Percentiles rank a stretch among this genome's conserved stretches.
These are phyloP conservation scores for Trichosporon asahii DNA, from an alignment of 1,284 basidiomycete species.

Conservation along the genomic window DNA sequence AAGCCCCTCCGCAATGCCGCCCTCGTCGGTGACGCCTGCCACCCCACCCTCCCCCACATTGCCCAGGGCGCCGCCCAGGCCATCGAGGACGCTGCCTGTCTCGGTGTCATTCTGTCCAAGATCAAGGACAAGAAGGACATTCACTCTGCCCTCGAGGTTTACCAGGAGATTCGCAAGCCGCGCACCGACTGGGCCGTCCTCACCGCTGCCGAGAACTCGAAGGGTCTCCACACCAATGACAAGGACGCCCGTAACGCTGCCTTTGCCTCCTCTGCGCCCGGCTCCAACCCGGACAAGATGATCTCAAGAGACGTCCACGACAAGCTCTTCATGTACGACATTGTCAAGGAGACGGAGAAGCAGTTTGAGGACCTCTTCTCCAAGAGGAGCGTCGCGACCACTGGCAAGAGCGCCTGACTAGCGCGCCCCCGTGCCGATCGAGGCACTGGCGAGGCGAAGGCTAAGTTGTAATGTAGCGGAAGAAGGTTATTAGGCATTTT, in stretches of 20 bases:
- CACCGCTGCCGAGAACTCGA: constrained; percentile 46
- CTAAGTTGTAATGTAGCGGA: not conserved
- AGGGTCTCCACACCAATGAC: constrained; percentile 43
- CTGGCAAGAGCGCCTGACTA: not conserved
- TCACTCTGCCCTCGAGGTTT: constrained; percentile 39
- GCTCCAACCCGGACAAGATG: constrained; percentile 55
- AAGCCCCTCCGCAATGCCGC: constrained; percentile 36
- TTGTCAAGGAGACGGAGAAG: constrained; percentile 30
- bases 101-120: constrained; percentile 46
- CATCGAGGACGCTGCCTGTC: constrained; percentile 47
- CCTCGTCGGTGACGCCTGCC: constrained; percentile 44
- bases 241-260: constrained; percentile 32
- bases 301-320: constrained; percentile 30
- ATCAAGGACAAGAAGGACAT: constrained; percentile 44
- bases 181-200: constrained; percentile 48
- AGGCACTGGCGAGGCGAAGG: not conserved
- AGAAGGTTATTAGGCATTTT: not conserved
- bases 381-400: not conserved
- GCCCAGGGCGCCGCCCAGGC: constrained; percentile 52
- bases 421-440: too few species aligned
- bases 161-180: constrained; percentile 48
- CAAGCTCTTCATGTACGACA: constrained; percentile 33
- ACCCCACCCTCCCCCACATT: constrained; percentile 45
- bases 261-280: constrained; percentile 29
- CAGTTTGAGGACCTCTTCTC: constrained; percentile 24